A percentile compares a stretch with the other conserved stretches of the same genome.
These are phyloP conservation scores for Claviceps digitariae DNA, from an alignment of 2,329 filamentous ascomycete genomes.

Conservation along the genomic window DNA sequence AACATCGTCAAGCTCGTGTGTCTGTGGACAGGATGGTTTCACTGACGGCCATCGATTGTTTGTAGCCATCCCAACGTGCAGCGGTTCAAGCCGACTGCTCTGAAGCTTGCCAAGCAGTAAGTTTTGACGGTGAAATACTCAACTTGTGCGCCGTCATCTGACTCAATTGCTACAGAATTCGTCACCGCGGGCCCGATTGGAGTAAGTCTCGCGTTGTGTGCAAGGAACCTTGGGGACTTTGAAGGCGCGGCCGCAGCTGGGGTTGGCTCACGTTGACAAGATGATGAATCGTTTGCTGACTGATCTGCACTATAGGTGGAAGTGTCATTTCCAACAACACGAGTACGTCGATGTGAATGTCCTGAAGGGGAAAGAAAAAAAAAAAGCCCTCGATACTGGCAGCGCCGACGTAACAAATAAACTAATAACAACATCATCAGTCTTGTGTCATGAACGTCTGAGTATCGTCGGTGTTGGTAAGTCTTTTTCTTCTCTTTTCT, in stretches of 20 bases:
- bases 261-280: neutral
- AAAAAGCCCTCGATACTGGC: too few relatives aligned
- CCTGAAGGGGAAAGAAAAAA: too few relatives aligned
- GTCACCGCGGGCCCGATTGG: constrained; percentile 97
- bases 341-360: constrained; percentile 44
- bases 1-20: neutral
- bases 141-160: constrained; percentile 1
- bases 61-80: constrained; percentile 77
- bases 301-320: constrained; percentile 46
- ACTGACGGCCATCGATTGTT: constrained; percentile 5
- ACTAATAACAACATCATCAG: constrained; percentile 28
- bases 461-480: constrained; percentile 93
- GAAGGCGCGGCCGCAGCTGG: too few relatives aligned
- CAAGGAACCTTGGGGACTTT: neutral
- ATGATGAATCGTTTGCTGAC: neutral
- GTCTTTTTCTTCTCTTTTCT: constrained; percentile 17
- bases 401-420: neutral
- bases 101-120: constrained; percentile 89
- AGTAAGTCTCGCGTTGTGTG: constrained; percentile 46
- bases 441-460: constrained; percentile 93
- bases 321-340: constrained; percentile 83
- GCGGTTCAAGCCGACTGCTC: constrained; percentile 89
- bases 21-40: neutral
- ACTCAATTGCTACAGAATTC: constrained; percentile 45
- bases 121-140: constrained; percentile 21